Conservation (phyloP, 1,139 yeast genomes). For the Taphrina wiesneri region DNA sequence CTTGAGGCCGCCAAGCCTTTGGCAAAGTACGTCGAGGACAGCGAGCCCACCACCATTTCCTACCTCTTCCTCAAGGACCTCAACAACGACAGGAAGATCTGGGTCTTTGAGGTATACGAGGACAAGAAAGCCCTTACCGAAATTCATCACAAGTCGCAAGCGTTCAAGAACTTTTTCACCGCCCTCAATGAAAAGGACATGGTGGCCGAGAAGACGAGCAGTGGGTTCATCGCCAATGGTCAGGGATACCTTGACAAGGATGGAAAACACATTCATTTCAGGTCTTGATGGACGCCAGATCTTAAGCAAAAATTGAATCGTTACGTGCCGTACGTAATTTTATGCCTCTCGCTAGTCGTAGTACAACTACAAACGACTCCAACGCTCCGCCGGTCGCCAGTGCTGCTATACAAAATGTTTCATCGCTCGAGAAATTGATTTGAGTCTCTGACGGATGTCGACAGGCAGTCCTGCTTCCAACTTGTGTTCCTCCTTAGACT, state of each 20-base stretch:
- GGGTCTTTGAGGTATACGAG: slow-evolving; percentile 31
- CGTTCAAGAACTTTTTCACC: slow-evolving; percentile 7
- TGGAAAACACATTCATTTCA: slow-evolving; percentile 13
- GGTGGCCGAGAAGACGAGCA: slow-evolving; percentile 10
- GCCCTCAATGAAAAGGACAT: background rate
- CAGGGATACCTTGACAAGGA: slow-evolving; percentile 26
- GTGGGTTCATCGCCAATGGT: slow-evolving; percentile 11
- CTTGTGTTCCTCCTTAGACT: background rate
- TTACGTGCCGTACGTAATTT: background rate
- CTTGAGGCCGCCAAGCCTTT: slow-evolving; percentile 15
- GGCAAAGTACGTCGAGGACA: slow-evolving; percentile 16
- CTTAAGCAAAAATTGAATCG: background rate
- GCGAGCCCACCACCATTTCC: slow-evolving; percentile 21
- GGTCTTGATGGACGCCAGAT: background rate
- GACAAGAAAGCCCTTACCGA: slow-evolving; percentile 18
- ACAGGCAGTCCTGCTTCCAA: slow-evolving; percentile 17
- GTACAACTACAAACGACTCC: background rate
- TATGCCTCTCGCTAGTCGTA: background rate
- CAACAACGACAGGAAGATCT: slow-evolving; percentile 24
- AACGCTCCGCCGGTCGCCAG: background rate
- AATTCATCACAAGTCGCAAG: slow-evolving; percentile 29
- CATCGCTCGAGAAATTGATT: slow-evolving; percentile 19
- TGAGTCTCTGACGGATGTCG: slow-evolving; percentile 20
- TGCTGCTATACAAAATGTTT: slow-evolving; percentile 20
- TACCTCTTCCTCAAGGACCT: slow-evolving; percentile 29